Conservation (phyloP, 352 stramenopile genomes). For the Phytophthora idaei region DNA sequence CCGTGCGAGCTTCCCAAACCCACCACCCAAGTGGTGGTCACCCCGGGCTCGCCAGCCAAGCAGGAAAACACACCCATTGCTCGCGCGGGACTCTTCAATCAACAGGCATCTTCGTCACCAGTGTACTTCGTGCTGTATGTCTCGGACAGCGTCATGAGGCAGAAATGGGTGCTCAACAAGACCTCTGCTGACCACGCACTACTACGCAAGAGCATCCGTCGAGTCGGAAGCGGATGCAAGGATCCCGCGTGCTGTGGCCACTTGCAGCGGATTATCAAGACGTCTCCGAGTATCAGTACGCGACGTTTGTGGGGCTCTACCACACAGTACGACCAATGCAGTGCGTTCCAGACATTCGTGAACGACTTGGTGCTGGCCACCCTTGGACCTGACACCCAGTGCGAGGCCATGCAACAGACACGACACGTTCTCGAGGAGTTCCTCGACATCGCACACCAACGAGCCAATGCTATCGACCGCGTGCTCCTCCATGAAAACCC, state of each 20-base stretch:
- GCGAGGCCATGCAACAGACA: slow-evolving; percentile 40
- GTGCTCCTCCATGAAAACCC: slow-evolving; percentile 29
- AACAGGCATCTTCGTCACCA: slow-evolving; percentile 17
- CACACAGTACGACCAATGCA: slow-evolving; percentile 54
- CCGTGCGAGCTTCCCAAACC: slow-evolving; percentile 20
- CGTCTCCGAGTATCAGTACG: slow-evolving; percentile 14
- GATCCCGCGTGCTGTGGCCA: slow-evolving; percentile 57
- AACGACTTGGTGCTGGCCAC: slow-evolving; percentile 61
- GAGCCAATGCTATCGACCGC: slow-evolving; percentile 34
- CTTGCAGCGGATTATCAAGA: slow-evolving; percentile 57
- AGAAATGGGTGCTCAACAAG: slow-evolving; percentile 79
- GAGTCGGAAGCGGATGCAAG: slow-evolving; percentile 43
- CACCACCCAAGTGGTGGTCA: slow-evolving; percentile 66
- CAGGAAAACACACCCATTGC: slow-evolving; percentile 31
- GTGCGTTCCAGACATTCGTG: slow-evolving; percentile 63
- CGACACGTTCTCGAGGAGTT: slow-evolving; percentile 58
- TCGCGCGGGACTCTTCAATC: slow-evolving; percentile 27
- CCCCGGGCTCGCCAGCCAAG: slow-evolving; percentile 64
- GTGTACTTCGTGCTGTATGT: slow-evolving; percentile 75
- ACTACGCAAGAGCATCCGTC: slow-evolving; percentile 49
- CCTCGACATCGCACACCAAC: slow-evolving; percentile 47
- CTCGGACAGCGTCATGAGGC: slow-evolving; percentile 62
- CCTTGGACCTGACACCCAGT: slow-evolving; percentile 44
- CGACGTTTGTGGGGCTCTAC: slow-evolving; percentile 25
- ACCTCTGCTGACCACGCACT: slow-evolving; percentile 48